Conservation (phyloP, 2,329 filamentous ascomycete genomes). For the Ophiostoma australiae region DNA sequence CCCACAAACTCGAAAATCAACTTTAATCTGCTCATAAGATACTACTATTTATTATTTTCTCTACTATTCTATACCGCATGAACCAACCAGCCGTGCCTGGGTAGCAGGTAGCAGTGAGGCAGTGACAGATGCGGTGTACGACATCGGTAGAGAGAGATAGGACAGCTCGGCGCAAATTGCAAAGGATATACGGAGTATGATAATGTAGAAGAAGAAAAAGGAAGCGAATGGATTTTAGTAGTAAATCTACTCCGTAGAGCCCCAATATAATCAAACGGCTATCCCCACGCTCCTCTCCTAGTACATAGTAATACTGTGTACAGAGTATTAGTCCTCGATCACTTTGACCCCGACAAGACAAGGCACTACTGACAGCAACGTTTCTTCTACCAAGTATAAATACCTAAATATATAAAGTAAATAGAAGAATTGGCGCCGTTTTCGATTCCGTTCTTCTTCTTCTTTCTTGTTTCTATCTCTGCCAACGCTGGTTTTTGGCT, state of each 20-base stretch:
- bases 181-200: not conserved
- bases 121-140: not conserved
- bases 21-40: too few species aligned
- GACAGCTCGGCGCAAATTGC: not conserved
- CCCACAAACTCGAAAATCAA: too few species aligned
- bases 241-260: not conserved
- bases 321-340: too few species aligned
- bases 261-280: conserved; percentile 1
- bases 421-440: not conserved
- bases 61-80: not conserved
- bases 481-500: not conserved
- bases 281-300: not conserved
- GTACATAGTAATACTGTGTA: too few species aligned
- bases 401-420: not conserved
- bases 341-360: not conserved
- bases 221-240: not conserved
- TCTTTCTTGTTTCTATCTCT: not conserved
- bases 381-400: conserved; percentile 4
- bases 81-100: not conserved
- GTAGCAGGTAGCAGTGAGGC: not conserved
- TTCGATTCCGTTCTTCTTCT: not conserved
- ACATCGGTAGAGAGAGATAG: not conserved
- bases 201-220: not conserved
- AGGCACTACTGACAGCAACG: not conserved
- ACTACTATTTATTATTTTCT: not conserved